Evolutionary conservation across 768 basidiomycete genomes (phyloP).

Genomic region (Agaricus blazei): DNA sequence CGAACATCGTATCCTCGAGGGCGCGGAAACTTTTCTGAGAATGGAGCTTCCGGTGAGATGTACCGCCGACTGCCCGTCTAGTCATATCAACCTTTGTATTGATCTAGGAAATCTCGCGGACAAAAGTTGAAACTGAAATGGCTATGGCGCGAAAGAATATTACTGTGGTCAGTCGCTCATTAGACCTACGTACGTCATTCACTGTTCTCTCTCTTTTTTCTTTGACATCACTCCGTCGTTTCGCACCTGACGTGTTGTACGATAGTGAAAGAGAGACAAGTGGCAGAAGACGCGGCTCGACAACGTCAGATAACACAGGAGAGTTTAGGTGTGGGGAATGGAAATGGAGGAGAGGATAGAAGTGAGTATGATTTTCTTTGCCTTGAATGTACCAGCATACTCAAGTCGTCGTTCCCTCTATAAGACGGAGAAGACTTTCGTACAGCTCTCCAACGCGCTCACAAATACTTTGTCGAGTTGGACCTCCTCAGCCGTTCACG

Average conservation of each 20-base stretch:
- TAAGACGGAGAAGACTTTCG: slow-evolving; percentile 62
- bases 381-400: not conserved
- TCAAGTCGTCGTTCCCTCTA: not conserved
- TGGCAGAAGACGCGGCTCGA: slow-evolving; percentile 8
- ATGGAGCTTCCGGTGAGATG: slow-evolving; percentile 50
- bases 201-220: not conserved
- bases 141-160: slow-evolving; percentile 74
- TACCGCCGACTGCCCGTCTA: not conserved
- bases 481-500: slow-evolving; percentile 37
- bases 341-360: slow-evolving; percentile 25
- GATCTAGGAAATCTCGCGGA: slow-evolving; percentile 55
- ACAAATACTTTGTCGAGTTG: slow-evolving; percentile 52
- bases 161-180: slow-evolving; percentile 51
- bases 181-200: slow-evolving; percentile 44
- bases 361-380: slow-evolving; percentile 27
- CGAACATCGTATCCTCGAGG: slow-evolving; percentile 83
- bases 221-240: not conserved
- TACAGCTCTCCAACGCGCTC: slow-evolving; percentile 64
- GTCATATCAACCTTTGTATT: slow-evolving; percentile 7
- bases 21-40: slow-evolving; percentile 84
- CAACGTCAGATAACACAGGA: slow-evolving; percentile 18
- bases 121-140: slow-evolving; percentile 73
- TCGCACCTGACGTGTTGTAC: not conserved
- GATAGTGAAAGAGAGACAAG: slow-evolving; percentile 6
- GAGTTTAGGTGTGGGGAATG: slow-evolving; percentile 11